Evolutionary conservation across 164 flowering plant species (phyloP), one percentile per base, ranked within the genome.

Genomic region (Houttuynia cordata): DNA sequence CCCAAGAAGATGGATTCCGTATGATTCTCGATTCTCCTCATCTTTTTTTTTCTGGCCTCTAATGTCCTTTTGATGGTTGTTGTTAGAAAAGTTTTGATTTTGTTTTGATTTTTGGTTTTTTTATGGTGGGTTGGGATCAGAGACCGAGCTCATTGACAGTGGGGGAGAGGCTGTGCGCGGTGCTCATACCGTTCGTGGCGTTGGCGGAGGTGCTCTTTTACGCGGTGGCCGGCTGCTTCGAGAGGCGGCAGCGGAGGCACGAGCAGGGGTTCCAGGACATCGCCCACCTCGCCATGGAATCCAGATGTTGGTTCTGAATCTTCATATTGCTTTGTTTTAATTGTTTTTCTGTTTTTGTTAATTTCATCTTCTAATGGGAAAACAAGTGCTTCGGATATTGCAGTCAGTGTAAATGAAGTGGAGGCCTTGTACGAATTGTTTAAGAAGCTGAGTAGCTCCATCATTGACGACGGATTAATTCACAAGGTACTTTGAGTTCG

Each of bases 331-430:
- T 8, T 13, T 18, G 37, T 24, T 65, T n/a, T n/a, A n/a, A n/a
- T n/a, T n/a, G n/a, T 60, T 21, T 42, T 22, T n/a, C 4, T 13
- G 7, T 34, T 41, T 19, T 20, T 49, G 18, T 14, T 4, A 24
- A 53, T 6, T 40, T 41, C 59, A 9, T 24, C 14, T 50, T 23
- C n/a, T 7, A 8, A 1, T n/a, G 24, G n/a, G n/a, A n/a, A n/a
- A 30, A 1, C 4, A 8, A 13, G n/a, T n/a, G n/a, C n/a, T n/a
- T n/a, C n/a, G n/a, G n/a, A n/a, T n/a, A n/a, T 65, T 79, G 76
- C 82, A 89, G 91, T 86, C 72, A 76, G 81, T 5, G 81, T 81
- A 19, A 78, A 69, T 62, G 93, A 89, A 77, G 82, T 89, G 7
- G 87, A 82, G 65, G 91, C 87, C 4, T 72, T 89, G 53, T 70